Evolutionary conservation across 805 yeast species (phyloP), one percentile per base, ranked within the genome.

Genomic region (Yamadazyma kitorensis): DNA sequence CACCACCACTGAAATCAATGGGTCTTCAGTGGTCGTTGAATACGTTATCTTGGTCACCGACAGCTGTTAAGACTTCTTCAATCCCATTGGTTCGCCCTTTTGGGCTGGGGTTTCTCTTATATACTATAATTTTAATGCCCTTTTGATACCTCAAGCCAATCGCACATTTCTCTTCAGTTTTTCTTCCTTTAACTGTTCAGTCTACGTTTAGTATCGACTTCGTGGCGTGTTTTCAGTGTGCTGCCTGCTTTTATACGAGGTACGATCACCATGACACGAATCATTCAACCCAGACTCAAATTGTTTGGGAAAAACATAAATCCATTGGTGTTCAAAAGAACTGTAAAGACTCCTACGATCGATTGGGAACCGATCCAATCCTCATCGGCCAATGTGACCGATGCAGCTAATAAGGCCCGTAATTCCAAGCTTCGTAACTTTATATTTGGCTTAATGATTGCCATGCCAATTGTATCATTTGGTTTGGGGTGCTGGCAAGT

Each of bases 401-500:
- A 55, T 4, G 59, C 68, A 16, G 74, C 70, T 38, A 57, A 62
- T 35, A 67, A 63, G 37, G 34, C 61, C 36, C 59, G 54, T 41
- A 59, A 47, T 40, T 67, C 64, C 34, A 47, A 52, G 49, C 53
- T 55, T 47, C 66, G 63, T 37, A 60, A 57, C 45, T 48, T 61
- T 34, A 48, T 76, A 13, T 47, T 76, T 27, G 71, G 79, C 18
- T 49, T 72, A 50, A 48, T 67, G 78, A 37, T 62, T 41, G 76
- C 91, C 14, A 91, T 94, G 82, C 98, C 98, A 0, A 70, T 88
- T 1, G 71, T 88, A 2, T 78, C 96, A 8, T 85, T 91, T 54
- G 81, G 80, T 29, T 64, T 93, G 27, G 98, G 98, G 2, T 75
- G 88, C 36, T 93, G 98, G 98, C 98, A 93, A 63, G 78, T 86